Evolutionary conservation across 2,329 filamentous ascomycete species (phyloP), one percentile per base, ranked within the genome.

Genomic region (Knoxdaviesia proteae): DNA sequence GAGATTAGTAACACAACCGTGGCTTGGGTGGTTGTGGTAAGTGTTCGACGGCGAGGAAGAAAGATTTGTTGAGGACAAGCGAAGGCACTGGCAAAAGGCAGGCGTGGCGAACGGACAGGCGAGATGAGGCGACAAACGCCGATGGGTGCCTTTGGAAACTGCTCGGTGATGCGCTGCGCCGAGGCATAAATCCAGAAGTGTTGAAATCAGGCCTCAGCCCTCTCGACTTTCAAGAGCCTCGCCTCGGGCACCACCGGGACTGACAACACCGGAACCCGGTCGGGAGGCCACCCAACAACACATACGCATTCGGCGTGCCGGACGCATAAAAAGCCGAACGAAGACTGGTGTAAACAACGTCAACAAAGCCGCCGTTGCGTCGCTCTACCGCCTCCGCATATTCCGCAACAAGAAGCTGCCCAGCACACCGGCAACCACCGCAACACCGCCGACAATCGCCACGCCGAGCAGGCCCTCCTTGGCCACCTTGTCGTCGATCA

Each of bases 401-500:
- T 84, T 83, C 60, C 75, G 80, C 56, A 96, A 71, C 48, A 98
- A 58, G 54, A 96, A 74, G 9, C 84, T 86, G 34, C 88, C 90
- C 10, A 96, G 77, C 10, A 94, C 77, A n/a, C 88, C 90, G 3
- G 87, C 90, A 2, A 84, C 88, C 47, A 96, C 79, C 43, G 88
- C 87, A 44, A 96, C 73, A 33, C 90, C 88, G 47, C 88, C 88
- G 38, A 96, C 75, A 56, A 98, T 96, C 38, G 90, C 90, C 45
- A 94, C 86, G 38, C 90, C 90, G 64, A 96, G 72, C 48, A 98
- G 60, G 0, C 90, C 90, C 62, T 98, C 90, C 65, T 80, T 92
- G 44, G 86, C 81, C 47, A 98, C 90, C 65, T 87, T 92, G 56
- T 96, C 88, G 59, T 98, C 88, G 53, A 98, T 93, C 57, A 96